phyloP scores from a whole-genome alignment of 495 filamentous ascomycete species.

The Penicillium chermesinum region DNA sequence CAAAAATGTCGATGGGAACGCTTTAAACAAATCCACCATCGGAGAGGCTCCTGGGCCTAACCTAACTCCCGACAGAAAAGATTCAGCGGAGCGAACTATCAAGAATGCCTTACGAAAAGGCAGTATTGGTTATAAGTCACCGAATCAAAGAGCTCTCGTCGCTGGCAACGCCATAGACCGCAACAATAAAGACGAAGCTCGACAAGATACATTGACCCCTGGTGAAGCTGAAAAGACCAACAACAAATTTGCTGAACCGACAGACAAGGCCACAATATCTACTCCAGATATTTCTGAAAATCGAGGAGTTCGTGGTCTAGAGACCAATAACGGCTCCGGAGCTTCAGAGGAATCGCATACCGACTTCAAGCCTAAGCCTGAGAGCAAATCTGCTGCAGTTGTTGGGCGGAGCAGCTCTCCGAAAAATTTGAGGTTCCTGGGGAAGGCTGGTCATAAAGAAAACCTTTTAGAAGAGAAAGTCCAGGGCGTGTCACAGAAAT shows the following conservation, averaged over 20 bases:
- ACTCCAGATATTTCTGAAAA: no score
- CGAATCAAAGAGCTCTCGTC: not conserved
- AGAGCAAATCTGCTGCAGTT: not conserved
- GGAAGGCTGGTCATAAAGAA: conserved; percentile 12
- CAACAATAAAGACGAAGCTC: not conserved
- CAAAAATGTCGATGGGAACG: no score
- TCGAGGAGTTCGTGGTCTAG: no score
- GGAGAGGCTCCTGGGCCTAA: not conserved
- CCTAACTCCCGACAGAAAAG: not conserved
- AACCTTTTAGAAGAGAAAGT: conserved; percentile 32
- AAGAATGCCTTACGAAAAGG: not conserved
- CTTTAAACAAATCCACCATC: no score
- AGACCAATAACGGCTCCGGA: no score
- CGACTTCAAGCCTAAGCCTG: no score
- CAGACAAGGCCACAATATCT: no score
- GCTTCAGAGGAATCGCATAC: no score
- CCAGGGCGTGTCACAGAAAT: conserved; percentile 31
- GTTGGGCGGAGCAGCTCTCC: not conserved
- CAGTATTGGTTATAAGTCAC: not conserved
- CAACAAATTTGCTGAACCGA: no score
- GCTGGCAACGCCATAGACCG: not conserved
- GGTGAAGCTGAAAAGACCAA: no score
- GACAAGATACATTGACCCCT: no score
- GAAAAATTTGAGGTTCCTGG: conserved; percentile 11
- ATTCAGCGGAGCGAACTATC: not conserved